Evolutionary conservation across 2,329 filamentous ascomycete species (phyloP), one percentile per base, ranked within the genome.

Genomic region (Clarireedia hainanense): DNA sequence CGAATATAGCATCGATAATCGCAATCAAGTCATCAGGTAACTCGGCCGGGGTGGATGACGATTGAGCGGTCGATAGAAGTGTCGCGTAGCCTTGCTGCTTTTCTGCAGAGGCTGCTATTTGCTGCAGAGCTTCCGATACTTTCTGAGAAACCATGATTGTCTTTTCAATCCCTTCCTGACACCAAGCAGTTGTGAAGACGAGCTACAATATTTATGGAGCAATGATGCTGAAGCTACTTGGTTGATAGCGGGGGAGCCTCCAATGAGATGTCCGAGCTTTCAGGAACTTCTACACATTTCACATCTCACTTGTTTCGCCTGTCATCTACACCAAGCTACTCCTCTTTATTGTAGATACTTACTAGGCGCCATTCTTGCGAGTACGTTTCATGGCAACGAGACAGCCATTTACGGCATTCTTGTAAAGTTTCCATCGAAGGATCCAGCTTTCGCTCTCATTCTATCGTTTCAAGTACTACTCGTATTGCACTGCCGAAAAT

Each of bases 61-160:
- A 58, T 30, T 55, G 55, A 64, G 79, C 67, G 60, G 74, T 70
- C 56, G 68, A 61, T 60, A 81, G 72, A 49, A 81, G 69, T 53
- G 69, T 58, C 57, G 76, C 74, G 69, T 77, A 80, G 57, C 71
- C 69, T 59, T 73, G 67, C n/a, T 69, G 69, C 58, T 75, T 76
- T 52, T 78, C 76, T 49, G 68, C 55, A 15, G 67, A 64, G 1
- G 69, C 62, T 60, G 74, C 69, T 57, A 72, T 71, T 42, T 70
- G 66, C 58, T 73, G 67, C 51, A 81, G 71, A 60, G 74, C 75
- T 64, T 73, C 68, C 58, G 67, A 66, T 51, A 80, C 70, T 61
- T 75, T 73, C 62, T 61, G 59, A 12, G 67, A 68, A 24, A 62
- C 65, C 68, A 69, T 69, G 37, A 17, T 61, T 20, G 10, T 20